phyloP scores from a whole-genome alignment of 2,329 filamentous ascomycete genomes.

The Xylaria sp. region DNA sequence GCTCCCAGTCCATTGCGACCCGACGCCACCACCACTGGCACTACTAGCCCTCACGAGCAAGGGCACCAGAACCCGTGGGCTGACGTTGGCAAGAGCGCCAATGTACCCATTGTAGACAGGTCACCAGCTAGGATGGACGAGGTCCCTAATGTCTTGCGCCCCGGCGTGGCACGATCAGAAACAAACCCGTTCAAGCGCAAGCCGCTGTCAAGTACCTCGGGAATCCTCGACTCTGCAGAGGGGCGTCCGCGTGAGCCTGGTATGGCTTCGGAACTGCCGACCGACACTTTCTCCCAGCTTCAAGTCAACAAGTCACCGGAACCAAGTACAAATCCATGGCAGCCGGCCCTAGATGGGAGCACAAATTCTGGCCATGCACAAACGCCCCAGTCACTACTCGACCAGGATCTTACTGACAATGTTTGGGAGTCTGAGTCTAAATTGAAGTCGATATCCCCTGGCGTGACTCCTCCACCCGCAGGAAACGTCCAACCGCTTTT shows the following conservation, averaged over 20 bases:
- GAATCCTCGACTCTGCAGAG: slow-evolving; percentile 17
- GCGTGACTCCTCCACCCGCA: slow-evolving; percentile 46
- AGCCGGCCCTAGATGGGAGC: slow-evolving; percentile 43
- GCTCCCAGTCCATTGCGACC: slow-evolving; percentile 45
- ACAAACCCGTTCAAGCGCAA: slow-evolving; percentile 64
- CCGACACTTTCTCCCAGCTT: slow-evolving; percentile 50
- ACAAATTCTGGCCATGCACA: slow-evolving; percentile 38
- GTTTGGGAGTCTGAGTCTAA: slow-evolving; percentile 45
- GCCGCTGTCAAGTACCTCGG: slow-evolving; percentile 36
- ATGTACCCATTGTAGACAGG: slow-evolving; percentile 16
- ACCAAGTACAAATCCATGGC: slow-evolving; percentile 52
- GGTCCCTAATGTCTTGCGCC: slow-evolving; percentile 43
- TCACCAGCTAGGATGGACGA: slow-evolving; percentile 30
- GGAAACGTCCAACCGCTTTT: slow-evolving; percentile 43
- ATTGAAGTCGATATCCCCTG: slow-evolving; percentile 43
- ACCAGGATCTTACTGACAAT: slow-evolving; percentile 42
- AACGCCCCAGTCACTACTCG: slow-evolving; percentile 34
- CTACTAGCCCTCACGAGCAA: slow-evolving; percentile 40
- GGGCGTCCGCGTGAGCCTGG: slow-evolving; percentile 28
- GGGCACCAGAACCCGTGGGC: slow-evolving; percentile 46
- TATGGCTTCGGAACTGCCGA: slow-evolving; percentile 37
- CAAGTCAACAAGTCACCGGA: slow-evolving; percentile 46
- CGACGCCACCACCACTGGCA: slow-evolving; percentile 33
- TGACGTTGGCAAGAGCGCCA: slow-evolving; percentile 26
- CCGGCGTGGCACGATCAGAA: slow-evolving; percentile 44